Conservation (phyloP, 176 grass and related monocot genomes). For the Aegilops sharonensis region DNA sequence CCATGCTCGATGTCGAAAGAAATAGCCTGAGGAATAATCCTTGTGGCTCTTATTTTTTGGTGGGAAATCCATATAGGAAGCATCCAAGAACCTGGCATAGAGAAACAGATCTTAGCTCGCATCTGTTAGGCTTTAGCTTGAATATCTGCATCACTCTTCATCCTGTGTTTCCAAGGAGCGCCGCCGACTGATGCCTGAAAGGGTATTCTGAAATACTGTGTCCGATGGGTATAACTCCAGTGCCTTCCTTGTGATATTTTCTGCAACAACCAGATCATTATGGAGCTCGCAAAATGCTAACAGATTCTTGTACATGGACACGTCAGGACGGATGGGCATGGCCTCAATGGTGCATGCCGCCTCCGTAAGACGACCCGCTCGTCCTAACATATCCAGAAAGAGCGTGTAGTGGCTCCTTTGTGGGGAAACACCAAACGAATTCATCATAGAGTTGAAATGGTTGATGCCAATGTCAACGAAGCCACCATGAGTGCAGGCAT, state of each 20-base stretch:
- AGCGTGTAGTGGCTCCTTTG: slow-evolving; percentile 62
- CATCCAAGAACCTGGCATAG: neutral
- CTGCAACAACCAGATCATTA: neutral
- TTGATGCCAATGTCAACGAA: slow-evolving; percentile 63
- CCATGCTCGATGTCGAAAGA: slow-evolving; percentile 15
- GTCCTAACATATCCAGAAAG: slow-evolving; percentile 71
- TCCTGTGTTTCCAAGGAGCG: slow-evolving; percentile 23
- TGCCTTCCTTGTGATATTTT: slow-evolving; percentile 33
- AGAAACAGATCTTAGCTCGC: neutral
- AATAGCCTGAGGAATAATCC: neutral
- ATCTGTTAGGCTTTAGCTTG: neutral
- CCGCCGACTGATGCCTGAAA: slow-evolving; percentile 37
- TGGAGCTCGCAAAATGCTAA: slow-evolving; percentile 36
- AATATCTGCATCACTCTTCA: slow-evolving; percentile 31
- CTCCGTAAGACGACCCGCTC: slow-evolving; percentile 55
- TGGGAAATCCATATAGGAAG: neutral
- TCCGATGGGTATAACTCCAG: slow-evolving; percentile 32
- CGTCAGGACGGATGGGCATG: slow-evolving; percentile 44
- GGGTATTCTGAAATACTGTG: slow-evolving; percentile 23
- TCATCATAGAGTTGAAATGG: slow-evolving; percentile 66
- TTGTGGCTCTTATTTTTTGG: neutral
- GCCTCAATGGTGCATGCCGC: slow-evolving; percentile 42
- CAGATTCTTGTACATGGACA: slow-evolving; percentile 28
- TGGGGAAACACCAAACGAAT: slow-evolving; percentile 47
- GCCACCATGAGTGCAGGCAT: slow-evolving; percentile 44